phyloP scores from a whole-genome alignment of 2,329 filamentous ascomycete species.

The Huntiella moniliformis region DNA sequence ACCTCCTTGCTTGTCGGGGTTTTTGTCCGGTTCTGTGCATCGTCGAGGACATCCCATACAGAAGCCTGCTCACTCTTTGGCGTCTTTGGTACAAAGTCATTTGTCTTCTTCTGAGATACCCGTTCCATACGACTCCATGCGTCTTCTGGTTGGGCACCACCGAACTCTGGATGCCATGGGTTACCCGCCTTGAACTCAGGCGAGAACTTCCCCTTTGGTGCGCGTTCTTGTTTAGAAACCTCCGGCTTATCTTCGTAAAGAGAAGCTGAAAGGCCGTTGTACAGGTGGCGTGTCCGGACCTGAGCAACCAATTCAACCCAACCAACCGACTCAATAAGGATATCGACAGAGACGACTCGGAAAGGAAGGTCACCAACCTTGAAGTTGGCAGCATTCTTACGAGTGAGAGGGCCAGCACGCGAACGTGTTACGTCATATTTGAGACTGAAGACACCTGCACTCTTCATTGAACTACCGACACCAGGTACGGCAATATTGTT shows the following conservation, averaged over 20 bases:
- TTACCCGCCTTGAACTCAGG: slow-evolving; percentile 3
- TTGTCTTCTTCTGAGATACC: slow-evolving; percentile 11
- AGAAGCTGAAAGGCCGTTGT: slow-evolving; percentile 14
- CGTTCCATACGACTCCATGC: slow-evolving; percentile 12
- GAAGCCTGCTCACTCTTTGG: slow-evolving; percentile 4
- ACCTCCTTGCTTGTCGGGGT: slow-evolving; percentile 6
- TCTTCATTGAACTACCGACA: slow-evolving; percentile 37
- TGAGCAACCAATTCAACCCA: slow-evolving; percentile 84
- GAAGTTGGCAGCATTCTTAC: slow-evolving; percentile 40
- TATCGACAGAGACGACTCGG: slow-evolving; percentile 59
- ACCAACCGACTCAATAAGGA: slow-evolving; percentile 79
- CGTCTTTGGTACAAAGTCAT: slow-evolving; percentile 6
- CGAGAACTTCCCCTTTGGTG: slow-evolving; percentile 10
- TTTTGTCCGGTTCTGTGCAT: slow-evolving; percentile 7
- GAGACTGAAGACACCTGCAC: slow-evolving; percentile 58
- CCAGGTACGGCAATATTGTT: slow-evolving; percentile 44
- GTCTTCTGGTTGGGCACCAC: slow-evolving; percentile 4
- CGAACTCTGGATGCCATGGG: slow-evolving; percentile 7
- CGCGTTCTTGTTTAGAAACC: slow-evolving; percentile 1
- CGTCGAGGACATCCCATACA: slow-evolving; percentile 6
- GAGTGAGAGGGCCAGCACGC: slow-evolving; percentile 55
- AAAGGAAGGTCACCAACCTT: slow-evolving; percentile 58
- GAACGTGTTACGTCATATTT: slow-evolving; percentile 67
- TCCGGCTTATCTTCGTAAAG: slow-evolving; percentile 13
- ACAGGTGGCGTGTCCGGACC: slow-evolving; percentile 41